A percentile compares a stretch with the other conserved stretches of the same genome.
phyloP scores from a whole-genome alignment of 2,329 filamentous ascomycete genomes.

The Ophiostoma angusticollis region DNA sequence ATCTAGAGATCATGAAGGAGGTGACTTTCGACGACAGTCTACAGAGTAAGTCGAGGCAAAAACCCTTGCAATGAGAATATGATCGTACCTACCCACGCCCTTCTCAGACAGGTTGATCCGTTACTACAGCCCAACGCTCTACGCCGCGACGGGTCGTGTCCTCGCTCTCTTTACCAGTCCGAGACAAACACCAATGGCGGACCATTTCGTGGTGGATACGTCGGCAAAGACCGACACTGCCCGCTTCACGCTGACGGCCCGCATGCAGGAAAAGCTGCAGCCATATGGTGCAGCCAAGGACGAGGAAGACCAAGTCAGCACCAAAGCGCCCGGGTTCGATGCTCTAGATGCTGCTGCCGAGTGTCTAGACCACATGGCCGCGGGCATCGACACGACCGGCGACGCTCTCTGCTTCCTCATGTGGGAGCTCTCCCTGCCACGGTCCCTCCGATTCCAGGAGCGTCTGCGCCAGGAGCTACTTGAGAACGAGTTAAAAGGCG shows the following conservation, averaged over 20 bases:
- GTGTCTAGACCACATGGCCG: slow-evolving; percentile 58
- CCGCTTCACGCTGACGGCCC: slow-evolving; percentile 44
- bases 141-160: slow-evolving; percentile 32
- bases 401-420: slow-evolving; percentile 59
- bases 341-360: slow-evolving; percentile 49
- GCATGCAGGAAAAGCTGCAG: slow-evolving; percentile 38
- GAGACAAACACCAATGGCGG: slow-evolving; percentile 44
- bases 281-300: slow-evolving; percentile 10
- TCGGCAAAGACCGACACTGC: slow-evolving; percentile 32
- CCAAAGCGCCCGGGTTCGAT: slow-evolving; percentile 26
- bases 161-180: slow-evolving; percentile 37
- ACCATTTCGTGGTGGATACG: slow-evolving; percentile 44
- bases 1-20: slow-evolving; percentile 55
- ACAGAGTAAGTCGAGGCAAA: slow-evolving; percentile 50
- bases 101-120: slow-evolving; percentile 44
- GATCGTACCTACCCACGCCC: no score
- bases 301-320: slow-evolving; percentile 2
- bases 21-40: slow-evolving; percentile 55
- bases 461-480: slow-evolving; percentile 40
- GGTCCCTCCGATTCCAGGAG: slow-evolving; percentile 37
- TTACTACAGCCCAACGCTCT: slow-evolving; percentile 41
- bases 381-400: slow-evolving; percentile 59
- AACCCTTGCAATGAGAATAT: no score
- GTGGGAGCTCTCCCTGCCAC: slow-evolving; percentile 54
- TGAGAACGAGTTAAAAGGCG: slow-evolving; percentile 21